A percentile compares a stretch with the other conserved stretches of the same genome.
These are phyloP conservation scores for Aphanomyces astaci DNA, from an alignment of 352 stramenopile species.

Conservation along the genomic window DNA sequence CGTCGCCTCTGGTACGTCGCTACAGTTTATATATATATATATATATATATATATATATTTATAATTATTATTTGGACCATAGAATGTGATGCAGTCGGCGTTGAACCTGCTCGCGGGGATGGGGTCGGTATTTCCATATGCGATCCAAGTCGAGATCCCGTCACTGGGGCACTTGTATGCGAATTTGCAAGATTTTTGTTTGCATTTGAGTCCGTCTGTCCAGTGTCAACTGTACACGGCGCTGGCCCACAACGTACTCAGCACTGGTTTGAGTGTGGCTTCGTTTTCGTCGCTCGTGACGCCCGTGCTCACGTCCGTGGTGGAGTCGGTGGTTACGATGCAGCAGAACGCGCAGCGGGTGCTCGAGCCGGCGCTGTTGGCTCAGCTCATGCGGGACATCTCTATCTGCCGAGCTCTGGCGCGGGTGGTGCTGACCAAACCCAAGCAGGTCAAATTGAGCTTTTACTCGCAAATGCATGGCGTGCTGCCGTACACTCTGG, in stretches of 20 bases:
- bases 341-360: conserved; percentile 69
- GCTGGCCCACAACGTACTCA: conserved; percentile 72
- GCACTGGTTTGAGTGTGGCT: conserved; percentile 15
- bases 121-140: conserved; percentile 53
- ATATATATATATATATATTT: no score
- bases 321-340: conserved; percentile 46
- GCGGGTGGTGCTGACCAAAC: conserved; percentile 60
- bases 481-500: neutral
- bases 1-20: conserved; percentile 36
- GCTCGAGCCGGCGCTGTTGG: conserved; percentile 51
- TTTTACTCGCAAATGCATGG: conserved; percentile 38
- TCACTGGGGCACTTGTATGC: conserved; percentile 61
- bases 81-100: conserved; percentile 51
- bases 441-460: conserved; percentile 62
- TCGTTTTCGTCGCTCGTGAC: neutral
- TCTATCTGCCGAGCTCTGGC: conserved; percentile 61
- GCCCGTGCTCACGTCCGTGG: conserved; percentile 12
- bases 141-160: conserved; percentile 53
- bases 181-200: conserved; percentile 66
- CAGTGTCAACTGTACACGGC: conserved; percentile 72
- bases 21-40: no score
- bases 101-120: conserved; percentile 60
- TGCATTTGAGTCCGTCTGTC: conserved; percentile 57
- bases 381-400: conserved; percentile 59
- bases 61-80: no score